Percentiles rank a stretch among this genome's conserved stretches.
Conservation (phyloP, 2,329 filamentous ascomycete species). For the Neoascochyta sp. region DNA sequence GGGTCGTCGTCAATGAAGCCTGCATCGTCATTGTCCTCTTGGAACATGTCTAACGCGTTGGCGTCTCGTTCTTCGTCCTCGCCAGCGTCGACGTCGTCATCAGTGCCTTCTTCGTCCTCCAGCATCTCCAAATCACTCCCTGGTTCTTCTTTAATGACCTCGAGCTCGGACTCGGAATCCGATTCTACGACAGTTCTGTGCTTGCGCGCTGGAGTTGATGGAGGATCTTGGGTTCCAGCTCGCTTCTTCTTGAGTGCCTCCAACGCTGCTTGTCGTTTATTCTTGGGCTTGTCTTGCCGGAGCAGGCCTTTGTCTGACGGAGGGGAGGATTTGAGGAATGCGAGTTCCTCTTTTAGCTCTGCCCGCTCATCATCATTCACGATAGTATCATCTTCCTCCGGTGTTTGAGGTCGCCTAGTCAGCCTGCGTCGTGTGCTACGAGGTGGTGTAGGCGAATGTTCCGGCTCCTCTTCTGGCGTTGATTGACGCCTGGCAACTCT, state of each 20-base stretch:
- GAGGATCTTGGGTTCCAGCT: conserved; percentile 28
- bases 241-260: conserved; percentile 44
- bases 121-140: conserved; percentile 14
- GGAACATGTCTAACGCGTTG: conserved; percentile 44
- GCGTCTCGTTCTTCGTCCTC: conserved; percentile 20
- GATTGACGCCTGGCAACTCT: conserved; percentile 2
- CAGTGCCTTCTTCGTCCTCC: conserved; percentile 25
- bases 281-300: conserved; percentile 26
- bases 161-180: conserved; percentile 28
- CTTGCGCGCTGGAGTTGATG: conserved; percentile 23
- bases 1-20: conserved; percentile 64
- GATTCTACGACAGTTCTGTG: conserved; percentile 20
- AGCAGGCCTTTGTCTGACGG: conserved; percentile 23
- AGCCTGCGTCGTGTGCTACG: conserved; percentile 7
- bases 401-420: conserved; percentile 2
- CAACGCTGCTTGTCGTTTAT: conserved; percentile 41
- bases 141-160: conserved; percentile 34
- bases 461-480: conserved; percentile 5
- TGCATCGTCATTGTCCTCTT: conserved; percentile 56
- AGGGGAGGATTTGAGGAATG: conserved; percentile 41
- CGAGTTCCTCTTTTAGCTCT: conserved; percentile 46
- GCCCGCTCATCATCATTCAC: conserved; percentile 30
- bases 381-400: conserved; percentile 8
- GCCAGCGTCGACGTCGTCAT: conserved; percentile 14
- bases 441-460: conserved; percentile 8